These are phyloP conservation scores for Cerioporus squamosus DNA, from an alignment of 1,284 basidiomycete genomes.

Conservation along the genomic window DNA sequence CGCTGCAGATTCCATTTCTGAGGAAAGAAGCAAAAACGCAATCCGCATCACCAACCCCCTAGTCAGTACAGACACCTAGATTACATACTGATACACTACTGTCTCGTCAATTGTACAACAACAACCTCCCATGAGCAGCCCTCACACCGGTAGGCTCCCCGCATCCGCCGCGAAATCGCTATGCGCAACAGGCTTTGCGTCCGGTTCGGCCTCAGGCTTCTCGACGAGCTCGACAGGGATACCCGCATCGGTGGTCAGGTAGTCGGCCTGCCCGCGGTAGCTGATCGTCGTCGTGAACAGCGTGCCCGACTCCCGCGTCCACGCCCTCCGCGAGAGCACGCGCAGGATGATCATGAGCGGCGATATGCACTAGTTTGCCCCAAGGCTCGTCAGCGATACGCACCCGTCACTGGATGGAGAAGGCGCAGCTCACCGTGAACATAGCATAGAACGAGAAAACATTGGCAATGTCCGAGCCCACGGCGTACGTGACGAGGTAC, in stretches of 20 bases:
- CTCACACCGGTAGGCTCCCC: not conserved
- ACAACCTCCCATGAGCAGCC: too few relatives aligned
- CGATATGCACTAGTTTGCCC: conserved; percentile 29
- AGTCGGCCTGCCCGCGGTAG: conserved; percentile 13
- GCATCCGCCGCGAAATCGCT: not conserved
- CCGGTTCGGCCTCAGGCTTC: not conserved
- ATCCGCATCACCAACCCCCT: too few relatives aligned
- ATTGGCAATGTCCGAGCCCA: conserved; percentile 21
- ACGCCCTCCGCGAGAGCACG: conserved; percentile 35
- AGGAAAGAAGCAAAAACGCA: too few relatives aligned
- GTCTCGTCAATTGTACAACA: too few relatives aligned
- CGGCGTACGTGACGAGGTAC: conserved; percentile 21
- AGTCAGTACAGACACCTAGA: too few relatives aligned
- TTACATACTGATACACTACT: too few relatives aligned
- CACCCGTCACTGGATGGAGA: not conserved
- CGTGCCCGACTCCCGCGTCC: conserved; percentile 25
- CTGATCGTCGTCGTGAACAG: conserved; percentile 23
- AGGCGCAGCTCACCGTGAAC: conserved; percentile 22
- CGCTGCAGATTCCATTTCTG: too few relatives aligned
- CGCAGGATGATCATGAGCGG: conserved; percentile 40
- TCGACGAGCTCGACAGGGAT: not conserved
- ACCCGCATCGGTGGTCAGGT: conserved; percentile 2
- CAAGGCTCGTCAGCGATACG: not conserved
- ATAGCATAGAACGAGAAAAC: conserved; percentile 27
- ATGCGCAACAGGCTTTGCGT: not conserved